Percentiles rank a stretch among this genome's conserved stretches.
These are phyloP conservation scores for Zopfia rhizophila DNA, from an alignment of 2,329 filamentous ascomycete species.

Conservation along the genomic window DNA sequence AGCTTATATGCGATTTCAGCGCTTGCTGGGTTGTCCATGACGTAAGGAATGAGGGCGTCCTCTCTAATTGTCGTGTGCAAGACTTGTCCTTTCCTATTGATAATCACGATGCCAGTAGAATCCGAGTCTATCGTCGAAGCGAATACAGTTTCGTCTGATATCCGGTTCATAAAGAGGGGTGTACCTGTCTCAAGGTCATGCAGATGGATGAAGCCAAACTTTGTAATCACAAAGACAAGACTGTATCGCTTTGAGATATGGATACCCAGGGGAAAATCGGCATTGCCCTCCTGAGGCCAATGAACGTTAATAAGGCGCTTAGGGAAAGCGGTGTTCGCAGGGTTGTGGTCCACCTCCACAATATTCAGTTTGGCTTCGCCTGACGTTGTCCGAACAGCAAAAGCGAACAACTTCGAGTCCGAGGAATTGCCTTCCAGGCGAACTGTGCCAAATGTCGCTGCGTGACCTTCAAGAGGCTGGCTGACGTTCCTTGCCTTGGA, in stretches of 20 bases:
- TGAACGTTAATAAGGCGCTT: conserved; percentile 99
- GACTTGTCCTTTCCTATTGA: conserved; percentile 98
- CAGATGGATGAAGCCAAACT: conserved; percentile 98
- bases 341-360: conserved; percentile 94
- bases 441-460: conserved; percentile 91
- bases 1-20: conserved; percentile 94
- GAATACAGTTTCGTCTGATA: conserved; percentile 99
- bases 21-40: conserved; percentile 96
- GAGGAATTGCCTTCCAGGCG: conserved; percentile 87
- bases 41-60: conserved; percentile 88
- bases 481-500: conserved; percentile 96
- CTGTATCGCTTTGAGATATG: conserved; percentile 98
- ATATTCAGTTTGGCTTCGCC: conserved; percentile 92
- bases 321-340: conserved; percentile 86
- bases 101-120: conserved; percentile 88
- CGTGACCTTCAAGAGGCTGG: conserved; percentile 97
- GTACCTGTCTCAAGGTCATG: conserved; percentile 97
- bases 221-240: conserved; percentile 96
- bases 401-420: conserved; percentile 96
- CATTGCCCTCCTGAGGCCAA: conserved; percentile 94
- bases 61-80: conserved; percentile 95
- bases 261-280: conserved; percentile 98
- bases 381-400: conserved; percentile 88
- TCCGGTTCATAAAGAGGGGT: conserved; percentile 99
- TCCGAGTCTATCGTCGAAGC: conserved; percentile 86